phyloP scores from a whole-genome alignment of 106 monocot genomes.

The Allium fistulosum region DNA sequence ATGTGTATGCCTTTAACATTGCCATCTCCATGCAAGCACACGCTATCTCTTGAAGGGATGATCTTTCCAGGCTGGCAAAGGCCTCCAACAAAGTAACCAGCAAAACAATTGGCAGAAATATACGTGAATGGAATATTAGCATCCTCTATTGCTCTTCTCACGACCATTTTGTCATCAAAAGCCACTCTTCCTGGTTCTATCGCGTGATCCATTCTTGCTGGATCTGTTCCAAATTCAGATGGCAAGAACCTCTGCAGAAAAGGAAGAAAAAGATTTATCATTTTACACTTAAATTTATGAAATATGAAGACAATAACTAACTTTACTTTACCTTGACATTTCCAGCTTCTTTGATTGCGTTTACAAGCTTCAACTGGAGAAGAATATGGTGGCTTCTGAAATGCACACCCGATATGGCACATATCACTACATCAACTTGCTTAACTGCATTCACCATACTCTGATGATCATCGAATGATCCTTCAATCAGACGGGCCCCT shows the following conservation, averaged over 20 bases:
- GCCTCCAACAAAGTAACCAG: constrained; percentile 55
- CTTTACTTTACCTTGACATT: constrained; percentile 34
- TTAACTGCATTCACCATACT: constrained; percentile 51
- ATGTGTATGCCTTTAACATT: constrained; percentile 26
- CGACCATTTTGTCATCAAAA: constrained; percentile 53
- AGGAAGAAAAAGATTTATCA: no score
- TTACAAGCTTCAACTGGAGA: constrained; percentile 61
- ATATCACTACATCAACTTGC: constrained; percentile 45
- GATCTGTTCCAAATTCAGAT: constrained; percentile 60
- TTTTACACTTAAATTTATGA: no score
- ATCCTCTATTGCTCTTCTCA: constrained; percentile 45
- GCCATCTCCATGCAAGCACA: constrained; percentile 35
- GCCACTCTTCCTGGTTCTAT: constrained; percentile 29
- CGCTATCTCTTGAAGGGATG: constrained; percentile 32
- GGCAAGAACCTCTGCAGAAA: constrained; percentile 43
- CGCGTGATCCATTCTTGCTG: constrained; percentile 44
- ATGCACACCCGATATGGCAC: constrained; percentile 57
- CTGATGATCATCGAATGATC: constrained; percentile 39
- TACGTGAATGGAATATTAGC: constrained; percentile 50
- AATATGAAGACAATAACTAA: no score
- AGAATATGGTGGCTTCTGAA: constrained; percentile 48
- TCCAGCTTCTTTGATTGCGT: constrained; percentile 57
- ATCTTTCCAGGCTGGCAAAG: constrained; percentile 35
- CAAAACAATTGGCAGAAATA: constrained; percentile 46
- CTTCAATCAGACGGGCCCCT: constrained; percentile 36